These are phyloP conservation scores for Biscogniauxia sp. DNA, from an alignment of 2,329 filamentous ascomycete species.

Conservation along the genomic window DNA sequence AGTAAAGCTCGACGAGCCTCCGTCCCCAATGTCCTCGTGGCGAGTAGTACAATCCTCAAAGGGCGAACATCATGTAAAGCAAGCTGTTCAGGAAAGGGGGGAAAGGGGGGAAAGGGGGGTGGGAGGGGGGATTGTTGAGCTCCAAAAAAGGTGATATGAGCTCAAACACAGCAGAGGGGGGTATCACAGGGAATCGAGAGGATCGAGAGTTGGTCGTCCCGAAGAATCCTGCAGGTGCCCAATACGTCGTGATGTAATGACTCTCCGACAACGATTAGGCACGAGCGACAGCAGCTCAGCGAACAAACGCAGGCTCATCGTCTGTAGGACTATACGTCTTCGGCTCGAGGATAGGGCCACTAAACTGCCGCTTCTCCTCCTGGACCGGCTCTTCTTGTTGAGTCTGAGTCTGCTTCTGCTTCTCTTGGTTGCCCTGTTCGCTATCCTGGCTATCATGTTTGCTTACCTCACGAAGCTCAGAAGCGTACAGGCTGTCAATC, in stretches of 20 bases:
- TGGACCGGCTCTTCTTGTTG: conserved; percentile 2
- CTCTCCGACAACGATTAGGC: not conserved
- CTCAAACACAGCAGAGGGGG: too few relatives aligned
- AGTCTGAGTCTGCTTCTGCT: conserved; percentile 16
- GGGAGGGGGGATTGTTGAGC: too few relatives aligned
- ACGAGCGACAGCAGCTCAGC: not conserved
- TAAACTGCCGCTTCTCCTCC: conserved; percentile 13
- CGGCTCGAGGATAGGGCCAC: conserved; percentile 16
- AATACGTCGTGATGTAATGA: not conserved
- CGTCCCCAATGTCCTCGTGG: not conserved
- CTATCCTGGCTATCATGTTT: not conserved
- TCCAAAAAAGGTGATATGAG: too few relatives aligned
- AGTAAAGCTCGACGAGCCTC: not conserved
- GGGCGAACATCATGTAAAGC: too few relatives aligned
- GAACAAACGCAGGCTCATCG: conserved; percentile 1
- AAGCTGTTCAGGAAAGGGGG: too few relatives aligned
- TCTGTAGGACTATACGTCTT: conserved; percentile 9
- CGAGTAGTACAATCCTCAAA: too few relatives aligned
- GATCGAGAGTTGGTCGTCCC: too few relatives aligned
- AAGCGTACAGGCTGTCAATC: not conserved
- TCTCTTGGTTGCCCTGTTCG: conserved; percentile 6
- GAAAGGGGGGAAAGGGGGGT: too few relatives aligned
- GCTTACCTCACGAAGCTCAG: not conserved
- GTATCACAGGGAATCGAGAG: too few relatives aligned
- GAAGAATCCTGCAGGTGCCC: not conserved